Evolutionary conservation across 139 green algal species (phyloP), one percentile per base, ranked within the genome.

Genomic region (Closterium sp.): DNA sequence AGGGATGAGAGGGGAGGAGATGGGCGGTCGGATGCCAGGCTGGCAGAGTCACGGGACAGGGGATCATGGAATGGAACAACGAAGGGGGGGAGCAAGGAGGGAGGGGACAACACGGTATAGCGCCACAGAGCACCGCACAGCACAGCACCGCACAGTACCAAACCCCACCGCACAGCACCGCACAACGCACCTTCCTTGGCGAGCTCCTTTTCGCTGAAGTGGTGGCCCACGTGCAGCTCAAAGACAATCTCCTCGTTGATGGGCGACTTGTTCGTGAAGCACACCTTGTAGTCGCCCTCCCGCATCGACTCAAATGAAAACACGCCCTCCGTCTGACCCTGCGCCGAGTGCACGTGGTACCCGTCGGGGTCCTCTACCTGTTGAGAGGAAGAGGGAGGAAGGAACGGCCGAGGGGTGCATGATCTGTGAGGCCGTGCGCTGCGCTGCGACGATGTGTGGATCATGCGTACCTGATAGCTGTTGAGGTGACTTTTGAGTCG

Each of bases 241-340:
- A 93, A 94, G 1, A 38, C n/a, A 31, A 94, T 90, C 17, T 22
- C 70, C 38, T 94, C 89, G 38, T 89, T 90, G 87, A 87, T n/a
- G 34, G 91, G 92, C n/a, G 89, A 34, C 73, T 90, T 24, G 84
- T 94, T 94, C 42, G 31, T 94, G 38, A 94, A 94, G 87, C 92
- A 94, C 84, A 94, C 93, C 84, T 94, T 94, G 88, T 94, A 94
- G 84, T 79, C 30, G 31, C 92, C 92, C 24, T 28, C 30, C n/a
- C 34, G 89, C 24, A 86, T 31, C 27, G 92, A 90, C 19, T 86
- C 31, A 90, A 94, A 94, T 5, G 21, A 85, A 34, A 94, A 93
- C 32, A 28, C 85, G 21, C 91, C 92, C 70, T 94, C 92, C 30
- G 89, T 70, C 73, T 90, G 86, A 50, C 70, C 9, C 30, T 45